Evolutionary conservation across 352 stramenopile genomes (phyloP), one percentile per base, ranked within the genome.

Genomic region (Pythium utonaiense): DNA sequence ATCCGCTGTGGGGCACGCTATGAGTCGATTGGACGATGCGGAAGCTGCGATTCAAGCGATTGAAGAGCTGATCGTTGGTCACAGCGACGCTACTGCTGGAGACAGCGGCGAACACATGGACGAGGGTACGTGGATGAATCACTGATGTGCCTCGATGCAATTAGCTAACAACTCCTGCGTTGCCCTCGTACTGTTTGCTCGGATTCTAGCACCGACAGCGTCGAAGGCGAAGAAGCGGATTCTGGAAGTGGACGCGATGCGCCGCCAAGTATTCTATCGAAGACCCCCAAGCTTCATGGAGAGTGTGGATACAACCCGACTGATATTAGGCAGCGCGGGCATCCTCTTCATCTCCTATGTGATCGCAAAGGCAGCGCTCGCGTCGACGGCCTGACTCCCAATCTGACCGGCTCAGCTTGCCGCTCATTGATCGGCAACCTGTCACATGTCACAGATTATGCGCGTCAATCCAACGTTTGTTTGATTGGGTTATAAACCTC

Each of bases 371-470:
- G 40, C 25, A 1, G 3, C 13, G 42, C 19, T 51, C 42, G 36
- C 36, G 28, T 33, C 36, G 36, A 17, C 13, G 36, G 6, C 13
- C 3, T 44, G 36, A 44, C 10, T n/a, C n/a, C 36, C 12, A 44
- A 21, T 17, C 17, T n/a, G n/a, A n/a, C n/a, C n/a, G n/a, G n/a
- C n/a, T n/a, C n/a, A n/a, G n/a, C n/a, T n/a, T n/a, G n/a, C n/a
- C n/a, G n/a, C n/a, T n/a, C n/a, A 21, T 44, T 3, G 13, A 44
- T 13, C 17, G 10, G 12, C 36, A 21, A 17, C 16, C 0, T 4
- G 27, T 24, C 50, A 59, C 57, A 64, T 40, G 57, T 64, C 57
- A 31, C 57, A 64, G 49, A 58, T 64, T 54, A 22, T 4, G 6
- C 16, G 6, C 45, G 17, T 31, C 27, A 56, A 57, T 55, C 30